phyloP scores from a whole-genome alignment of 73 alveolate species.

The Stentor roeselii region DNA sequence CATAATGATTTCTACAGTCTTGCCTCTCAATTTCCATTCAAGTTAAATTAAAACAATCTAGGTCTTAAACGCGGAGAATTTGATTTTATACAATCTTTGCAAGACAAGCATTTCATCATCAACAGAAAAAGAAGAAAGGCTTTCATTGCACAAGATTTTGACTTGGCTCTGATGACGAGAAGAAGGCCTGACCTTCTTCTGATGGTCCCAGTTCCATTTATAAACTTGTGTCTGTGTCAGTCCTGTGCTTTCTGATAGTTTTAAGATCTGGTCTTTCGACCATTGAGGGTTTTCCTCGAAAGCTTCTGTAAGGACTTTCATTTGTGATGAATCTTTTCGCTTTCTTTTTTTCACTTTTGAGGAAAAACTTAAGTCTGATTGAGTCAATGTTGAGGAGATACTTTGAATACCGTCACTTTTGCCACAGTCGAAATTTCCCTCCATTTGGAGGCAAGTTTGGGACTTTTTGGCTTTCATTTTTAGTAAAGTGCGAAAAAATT shows the following conservation, averaged over 20 bases:
- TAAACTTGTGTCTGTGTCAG: not conserved
- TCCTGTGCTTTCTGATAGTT: not conserved
- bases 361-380: not conserved
- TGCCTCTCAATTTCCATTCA: no score
- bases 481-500: conserved; percentile 1
- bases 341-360: not conserved
- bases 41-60: no score
- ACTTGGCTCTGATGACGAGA: not conserved
- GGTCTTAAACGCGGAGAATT: no score
- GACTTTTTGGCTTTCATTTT: not conserved
- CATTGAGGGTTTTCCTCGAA: not conserved
- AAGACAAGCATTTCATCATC: not conserved
- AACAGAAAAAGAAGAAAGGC: not conserved
- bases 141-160: not conserved
- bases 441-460: not conserved
- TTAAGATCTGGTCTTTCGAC: not conserved
- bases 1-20: no score
- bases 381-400: not conserved
- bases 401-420: not conserved
- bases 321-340: not conserved
- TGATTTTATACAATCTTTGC: not conserved
- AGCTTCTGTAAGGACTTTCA: not conserved
- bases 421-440: not conserved
- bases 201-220: not conserved
- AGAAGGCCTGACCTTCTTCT: not conserved